phyloP scores from a whole-genome alignment of 768 basidiomycete genomes.

The Paxillus rubicundulus region DNA sequence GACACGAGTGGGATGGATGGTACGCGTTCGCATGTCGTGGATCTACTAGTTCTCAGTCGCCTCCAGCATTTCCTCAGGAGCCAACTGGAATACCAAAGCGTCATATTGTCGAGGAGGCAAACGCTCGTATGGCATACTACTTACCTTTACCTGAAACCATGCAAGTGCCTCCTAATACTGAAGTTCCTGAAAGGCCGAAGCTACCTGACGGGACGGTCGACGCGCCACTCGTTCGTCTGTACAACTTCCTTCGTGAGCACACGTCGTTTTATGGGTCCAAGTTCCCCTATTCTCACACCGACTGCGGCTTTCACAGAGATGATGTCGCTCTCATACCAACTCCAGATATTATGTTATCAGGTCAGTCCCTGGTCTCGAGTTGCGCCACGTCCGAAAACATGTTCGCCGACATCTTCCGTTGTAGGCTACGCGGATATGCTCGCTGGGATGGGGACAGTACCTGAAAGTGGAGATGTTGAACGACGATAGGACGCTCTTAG shows the following conservation, averaged over 20 bases:
- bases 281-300: neutral
- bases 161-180: slow-evolving; percentile 39
- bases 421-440: slow-evolving; percentile 70
- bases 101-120: slow-evolving; percentile 71
- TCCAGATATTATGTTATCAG: slow-evolving; percentile 86
- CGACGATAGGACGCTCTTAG: slow-evolving; percentile 62
- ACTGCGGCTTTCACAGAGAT: slow-evolving; percentile 52
- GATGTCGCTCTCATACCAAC: slow-evolving; percentile 89
- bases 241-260: slow-evolving; percentile 83
- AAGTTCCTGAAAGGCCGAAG: slow-evolving; percentile 43
- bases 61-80: slow-evolving; percentile 67
- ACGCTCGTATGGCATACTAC: slow-evolving; percentile 65
- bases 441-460: slow-evolving; percentile 84
- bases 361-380: slow-evolving; percentile 24
- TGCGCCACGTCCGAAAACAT: neutral
- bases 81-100: slow-evolving; percentile 62
- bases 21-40: slow-evolving; percentile 19
- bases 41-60: neutral
- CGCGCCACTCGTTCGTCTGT: slow-evolving; percentile 79
- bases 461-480: slow-evolving; percentile 68
- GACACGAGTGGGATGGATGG: slow-evolving; percentile 74
- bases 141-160: slow-evolving; percentile 45
- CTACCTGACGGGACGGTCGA: slow-evolving; percentile 66
- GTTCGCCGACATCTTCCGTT: slow-evolving; percentile 1
- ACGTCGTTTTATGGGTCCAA: neutral